Conservation (phyloP, 2,329 filamentous ascomycete species). For the Sclerotiophoma versabilis region DNA sequence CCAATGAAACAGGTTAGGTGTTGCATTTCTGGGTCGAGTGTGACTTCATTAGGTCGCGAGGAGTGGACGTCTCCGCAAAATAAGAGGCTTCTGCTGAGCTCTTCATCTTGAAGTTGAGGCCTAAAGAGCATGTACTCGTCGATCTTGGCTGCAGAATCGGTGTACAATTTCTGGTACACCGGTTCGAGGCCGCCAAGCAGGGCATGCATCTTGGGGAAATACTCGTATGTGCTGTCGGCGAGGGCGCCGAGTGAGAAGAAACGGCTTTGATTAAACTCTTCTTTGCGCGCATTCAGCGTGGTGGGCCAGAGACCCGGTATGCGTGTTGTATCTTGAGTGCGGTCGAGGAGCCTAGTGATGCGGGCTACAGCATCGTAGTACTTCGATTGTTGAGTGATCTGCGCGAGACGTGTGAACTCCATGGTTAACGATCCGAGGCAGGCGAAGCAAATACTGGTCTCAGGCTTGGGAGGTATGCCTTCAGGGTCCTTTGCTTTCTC, state of each 20-base stretch:
- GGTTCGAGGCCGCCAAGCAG: constrained; percentile 55
- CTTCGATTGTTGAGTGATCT: constrained; percentile 45
- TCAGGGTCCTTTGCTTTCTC: constrained; percentile 41
- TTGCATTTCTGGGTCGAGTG: constrained; percentile 58
- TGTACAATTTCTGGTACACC: constrained; percentile 63
- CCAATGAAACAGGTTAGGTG: constrained; percentile 68
- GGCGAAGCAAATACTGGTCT: constrained; percentile 53
- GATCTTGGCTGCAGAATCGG: constrained; percentile 55
- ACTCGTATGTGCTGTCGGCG: constrained; percentile 50
- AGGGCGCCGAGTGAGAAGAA: constrained; percentile 48
- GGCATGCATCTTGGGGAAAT: constrained; percentile 48
- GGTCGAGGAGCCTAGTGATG: constrained; percentile 42
- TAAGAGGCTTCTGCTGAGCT: constrained; percentile 36
- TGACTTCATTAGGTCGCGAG: constrained; percentile 20
- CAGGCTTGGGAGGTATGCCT: constrained; percentile 43
- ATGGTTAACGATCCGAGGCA: constrained; percentile 56
- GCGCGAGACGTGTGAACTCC: constrained; percentile 50
- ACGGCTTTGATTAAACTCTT: constrained; percentile 36
- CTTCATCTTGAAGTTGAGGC: constrained; percentile 47
- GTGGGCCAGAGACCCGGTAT: constrained; percentile 50
- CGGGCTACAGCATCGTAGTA: constrained; percentile 48
- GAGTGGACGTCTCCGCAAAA: constrained; percentile 47
- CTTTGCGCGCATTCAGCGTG: constrained; percentile 46
- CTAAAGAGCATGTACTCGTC: constrained; percentile 59
- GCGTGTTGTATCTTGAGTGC: constrained; percentile 38